phyloP scores from a whole-genome alignment of 257 asterid genomes.

The Solanum peruvianum region DNA sequence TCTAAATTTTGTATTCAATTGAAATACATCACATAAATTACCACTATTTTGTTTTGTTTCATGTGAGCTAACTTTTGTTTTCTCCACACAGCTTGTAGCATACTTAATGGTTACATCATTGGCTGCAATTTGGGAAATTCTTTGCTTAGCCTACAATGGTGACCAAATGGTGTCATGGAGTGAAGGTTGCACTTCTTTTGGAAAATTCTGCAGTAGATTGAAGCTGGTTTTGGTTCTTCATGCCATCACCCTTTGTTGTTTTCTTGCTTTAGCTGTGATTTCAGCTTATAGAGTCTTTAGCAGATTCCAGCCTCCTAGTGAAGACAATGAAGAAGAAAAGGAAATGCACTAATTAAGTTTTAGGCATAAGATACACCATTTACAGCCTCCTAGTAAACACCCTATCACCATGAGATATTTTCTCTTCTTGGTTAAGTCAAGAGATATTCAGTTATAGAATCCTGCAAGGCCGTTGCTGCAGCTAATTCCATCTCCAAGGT shows the following conservation, averaged over 20 bases:
- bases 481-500: conserved; percentile 82
- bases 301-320: conserved; percentile 53
- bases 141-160: conserved; percentile 62
- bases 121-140: conserved; percentile 52
- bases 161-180: conserved; percentile 77
- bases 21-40: background rate
- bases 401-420: conserved; percentile 77
- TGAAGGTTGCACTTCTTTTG: conserved; percentile 71
- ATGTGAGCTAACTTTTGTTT: background rate
- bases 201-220: conserved; percentile 55
- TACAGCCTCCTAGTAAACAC: background rate
- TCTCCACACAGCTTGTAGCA: conserved; percentile 45
- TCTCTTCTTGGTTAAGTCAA: conserved; percentile 24
- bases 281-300: conserved; percentile 67
- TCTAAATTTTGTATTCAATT: background rate
- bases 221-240: conserved; percentile 48
- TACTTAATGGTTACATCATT: conserved; percentile 79
- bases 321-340: conserved; percentile 24
- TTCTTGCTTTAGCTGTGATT: conserved; percentile 51
- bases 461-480: conserved; percentile 77
- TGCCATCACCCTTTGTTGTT: conserved; percentile 47
- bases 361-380: too few species aligned
- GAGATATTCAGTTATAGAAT: conserved; percentile 29
- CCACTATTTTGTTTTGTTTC: background rate
- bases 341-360: background rate